Evolutionary conservation across 2,329 filamentous ascomycete genomes (phyloP).

Genomic region (Tolypocladium album): DNA sequence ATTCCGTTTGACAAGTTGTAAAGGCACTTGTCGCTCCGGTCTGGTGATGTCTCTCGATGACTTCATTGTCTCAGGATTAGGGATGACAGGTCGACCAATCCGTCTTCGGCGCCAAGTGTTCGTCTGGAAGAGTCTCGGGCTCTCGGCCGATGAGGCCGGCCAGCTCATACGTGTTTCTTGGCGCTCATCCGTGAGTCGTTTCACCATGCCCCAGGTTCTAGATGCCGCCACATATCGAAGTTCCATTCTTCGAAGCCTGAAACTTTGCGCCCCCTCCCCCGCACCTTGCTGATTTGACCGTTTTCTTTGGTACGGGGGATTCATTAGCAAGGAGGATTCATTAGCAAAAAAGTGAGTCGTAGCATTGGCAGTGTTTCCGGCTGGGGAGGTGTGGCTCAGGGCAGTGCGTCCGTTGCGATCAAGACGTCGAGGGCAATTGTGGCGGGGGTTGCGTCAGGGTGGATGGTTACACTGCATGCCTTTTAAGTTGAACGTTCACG

Average conservation of each 20-base stretch:
- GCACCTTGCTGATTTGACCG: too few relatives aligned
- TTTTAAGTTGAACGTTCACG: neutral
- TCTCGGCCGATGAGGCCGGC: neutral
- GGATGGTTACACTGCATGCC: neutral
- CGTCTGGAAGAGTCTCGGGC: neutral
- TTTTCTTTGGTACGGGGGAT: too few relatives aligned
- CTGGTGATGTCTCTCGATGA: neutral
- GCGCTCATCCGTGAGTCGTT: neutral
- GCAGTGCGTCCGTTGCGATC: neutral
- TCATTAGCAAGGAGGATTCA: too few relatives aligned
- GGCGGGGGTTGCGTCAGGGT: neutral
- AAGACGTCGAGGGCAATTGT: neutral
- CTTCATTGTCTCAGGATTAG: neutral
- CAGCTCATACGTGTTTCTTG: neutral
- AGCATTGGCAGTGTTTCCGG: too few relatives aligned
- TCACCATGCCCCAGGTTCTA: neutral
- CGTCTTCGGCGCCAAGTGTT: neutral
- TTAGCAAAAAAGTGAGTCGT: too few relatives aligned
- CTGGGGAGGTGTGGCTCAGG: neutral
- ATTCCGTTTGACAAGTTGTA: neutral
- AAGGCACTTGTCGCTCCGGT: neutral
- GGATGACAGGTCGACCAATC: neutral
- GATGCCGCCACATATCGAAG: neutral
- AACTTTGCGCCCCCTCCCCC: neutral
- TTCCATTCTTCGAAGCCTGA: neutral